Percentiles rank a stretch among this genome's conserved stretches.
Evolutionary conservation across 2,329 filamentous ascomycete genomes (phyloP).

Genomic region (Colletotrichum sp.): DNA sequence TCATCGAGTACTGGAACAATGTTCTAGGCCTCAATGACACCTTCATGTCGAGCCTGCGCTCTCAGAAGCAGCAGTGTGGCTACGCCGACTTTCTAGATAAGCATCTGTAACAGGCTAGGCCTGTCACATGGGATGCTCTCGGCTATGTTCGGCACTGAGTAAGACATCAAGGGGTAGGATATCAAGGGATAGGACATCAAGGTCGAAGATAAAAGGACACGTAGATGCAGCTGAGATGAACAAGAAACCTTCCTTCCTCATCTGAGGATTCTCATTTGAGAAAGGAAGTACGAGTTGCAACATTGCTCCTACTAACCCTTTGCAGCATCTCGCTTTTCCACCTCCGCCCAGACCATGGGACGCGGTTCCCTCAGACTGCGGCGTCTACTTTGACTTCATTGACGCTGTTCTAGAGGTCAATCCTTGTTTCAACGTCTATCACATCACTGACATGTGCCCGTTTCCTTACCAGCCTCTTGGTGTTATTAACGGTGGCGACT

Average conservation of each 20-base stretch:
- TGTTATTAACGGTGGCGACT: conserved; percentile 61
- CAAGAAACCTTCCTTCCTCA: too few species aligned
- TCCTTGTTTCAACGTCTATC: conserved; percentile 84
- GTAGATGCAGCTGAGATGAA: too few species aligned
- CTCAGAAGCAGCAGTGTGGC: conserved; percentile 61
- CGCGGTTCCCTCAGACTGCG: conserved; percentile 54
- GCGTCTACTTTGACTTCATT: conserved; percentile 35
- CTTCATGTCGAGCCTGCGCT: conserved; percentile 56
- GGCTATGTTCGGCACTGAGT: too few species aligned
- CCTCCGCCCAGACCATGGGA: conserved; percentile 39
- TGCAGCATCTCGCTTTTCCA: conserved; percentile 72
- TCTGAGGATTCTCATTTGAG: too few species aligned
- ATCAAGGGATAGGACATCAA: too few species aligned
- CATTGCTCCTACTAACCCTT: too few species aligned
- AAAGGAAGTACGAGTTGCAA: too few species aligned
- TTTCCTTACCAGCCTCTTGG: conserved; percentile 70
- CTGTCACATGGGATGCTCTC: too few species aligned
- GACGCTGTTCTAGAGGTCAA: conserved; percentile 62
- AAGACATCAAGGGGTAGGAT: too few species aligned
- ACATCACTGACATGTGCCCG: conserved; percentile 75
- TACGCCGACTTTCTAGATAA: conserved; percentile 66
- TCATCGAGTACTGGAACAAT: conserved; percentile 62
- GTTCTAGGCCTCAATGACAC: conserved; percentile 69
- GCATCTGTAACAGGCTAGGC: too few species aligned
- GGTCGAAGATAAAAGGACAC: too few species aligned